Evolutionary conservation across 163 green algal species (phyloP), one percentile per base, ranked within the genome.

Genomic region (Chlamydomonas reinhardtii): DNA sequence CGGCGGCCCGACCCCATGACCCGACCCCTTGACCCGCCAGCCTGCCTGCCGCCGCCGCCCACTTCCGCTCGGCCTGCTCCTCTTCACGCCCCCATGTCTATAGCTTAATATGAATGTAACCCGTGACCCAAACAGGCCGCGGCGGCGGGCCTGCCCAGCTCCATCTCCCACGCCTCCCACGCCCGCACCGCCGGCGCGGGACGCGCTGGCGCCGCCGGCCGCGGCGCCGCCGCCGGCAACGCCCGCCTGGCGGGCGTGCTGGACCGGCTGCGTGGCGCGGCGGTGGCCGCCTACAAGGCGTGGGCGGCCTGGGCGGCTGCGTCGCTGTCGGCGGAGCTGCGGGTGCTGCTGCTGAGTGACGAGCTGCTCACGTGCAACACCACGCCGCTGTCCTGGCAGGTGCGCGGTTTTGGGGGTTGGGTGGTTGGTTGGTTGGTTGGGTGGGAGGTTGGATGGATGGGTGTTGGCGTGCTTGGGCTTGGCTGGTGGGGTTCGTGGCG

Each of bases 221-320:
- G 35, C 29, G 61, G 79, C 34, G 77, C 32, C 68, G 59, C 81
- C 29, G 81, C 81, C 4, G 81, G 56, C 64, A 83, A 86, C 39
- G 68, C 82, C 54, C 80, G 69, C 27, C 76, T 91, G 73, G 69
- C 89, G 68, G 76, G 66, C 27, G 84, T 86, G n/a, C 29, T 90
- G 70, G 85, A 93, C 70, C 37, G 76, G 82, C 82, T 96, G 48
- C 85, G 77, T 5, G 72, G 35, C 6, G 88, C 94, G 3, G 93
- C 91, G 1, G 59, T 93, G 54, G 71, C 81, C 0, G 94, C 92
- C 0, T 94, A 97, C 85, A 52, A 69, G 22, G 25, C 82, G 17
- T 98, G 96, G 96, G 94, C 96, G 0, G 20, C 1, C 0, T 98
- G 96, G 96, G 93, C 91, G 0, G 94, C 90, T 0, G n/a, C 2